Evolutionary conservation across 805 yeast species (phyloP), one percentile per base, ranked within the genome.

Genomic region (Sugiyamaella qingdaonensis): DNA sequence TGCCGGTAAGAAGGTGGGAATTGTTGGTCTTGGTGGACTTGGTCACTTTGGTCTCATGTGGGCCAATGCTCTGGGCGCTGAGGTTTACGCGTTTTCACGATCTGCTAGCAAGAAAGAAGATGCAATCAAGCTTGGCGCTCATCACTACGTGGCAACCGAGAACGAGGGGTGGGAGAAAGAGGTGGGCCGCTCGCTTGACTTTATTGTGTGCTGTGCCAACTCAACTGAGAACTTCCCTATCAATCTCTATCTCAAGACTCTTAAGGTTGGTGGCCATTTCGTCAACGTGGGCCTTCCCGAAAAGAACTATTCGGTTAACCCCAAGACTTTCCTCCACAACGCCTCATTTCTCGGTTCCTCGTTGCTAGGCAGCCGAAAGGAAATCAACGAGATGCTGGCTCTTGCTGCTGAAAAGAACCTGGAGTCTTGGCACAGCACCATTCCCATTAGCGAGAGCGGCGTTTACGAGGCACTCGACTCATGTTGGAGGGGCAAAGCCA

Each of bases 231-330:
- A 74, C 46, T 71, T 82, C 60, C 80, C 77, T 56, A 64, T 84
- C 52, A 70, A 73, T 57, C 63, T 71, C 24, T 79, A 80, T 65
- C 64, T 84, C 56, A 64, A 67, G 29, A 65, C 76, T 29, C 73
- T 87, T 66, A 81, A 75, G 63, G 80, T 84, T 41, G 78, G 78
- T 62, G 84, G 84, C 51, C 72, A 73, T 49, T 78, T 83, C 64
- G 75, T 83, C 51, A 73, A 84, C 34, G 89, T 82, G 52, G 92
- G 92, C 52, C 73, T 85, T 62, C 88, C 92, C 11, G 64, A 59
- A 29, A 36, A 51, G 54, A 56, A 51, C 42, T 35, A 14, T 24
- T 27, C 46, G 13, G 35, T 75, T 80, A 37, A 48, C 45, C 51
- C 51, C 3, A 36, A 18, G 21, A 68, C 79, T 27, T 80, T 82